Evolutionary conservation across 257 asterid species (phyloP).

Genomic region (Thymus quinquecostatus): DNA sequence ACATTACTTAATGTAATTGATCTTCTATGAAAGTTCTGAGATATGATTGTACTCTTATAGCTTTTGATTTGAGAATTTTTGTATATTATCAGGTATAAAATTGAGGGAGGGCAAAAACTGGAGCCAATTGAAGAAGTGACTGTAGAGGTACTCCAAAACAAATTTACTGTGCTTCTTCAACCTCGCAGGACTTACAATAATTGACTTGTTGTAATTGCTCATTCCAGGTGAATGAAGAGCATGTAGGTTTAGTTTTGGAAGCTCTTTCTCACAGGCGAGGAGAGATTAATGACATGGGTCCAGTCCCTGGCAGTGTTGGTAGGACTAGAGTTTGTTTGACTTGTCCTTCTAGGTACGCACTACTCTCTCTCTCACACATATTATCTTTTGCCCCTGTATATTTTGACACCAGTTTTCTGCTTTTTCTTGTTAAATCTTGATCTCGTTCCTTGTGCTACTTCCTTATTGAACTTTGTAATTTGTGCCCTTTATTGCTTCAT

Average conservation of each 20-base stretch:
- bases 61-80: background rate
- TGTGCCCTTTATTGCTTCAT: background rate
- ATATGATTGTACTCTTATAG: conserved; percentile 6
- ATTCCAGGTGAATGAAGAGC: conserved; percentile 89
- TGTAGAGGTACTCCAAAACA: conserved; percentile 64
- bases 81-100: conserved; percentile 71
- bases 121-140: conserved; percentile 99
- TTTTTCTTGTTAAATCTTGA: conserved; percentile 20
- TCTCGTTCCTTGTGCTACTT: background rate
- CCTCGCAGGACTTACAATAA: conserved; percentile 19
- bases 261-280: conserved; percentile 96
- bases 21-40: conserved; percentile 1
- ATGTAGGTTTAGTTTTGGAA: conserved; percentile 93
- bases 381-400: background rate
- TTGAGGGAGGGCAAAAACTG: conserved; percentile 70
- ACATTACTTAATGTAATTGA: background rate
- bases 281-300: conserved; percentile 93
- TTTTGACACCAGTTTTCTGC: background rate
- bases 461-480: background rate
- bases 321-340: conserved; percentile 87
- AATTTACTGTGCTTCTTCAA: conserved; percentile 16
- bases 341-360: conserved; percentile 88
- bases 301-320: conserved; percentile 90
- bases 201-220: conserved; percentile 32
- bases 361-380: background rate